Conservation (phyloP, 768 basidiomycete genomes). For the Xanthoconium stramineum region DNA sequence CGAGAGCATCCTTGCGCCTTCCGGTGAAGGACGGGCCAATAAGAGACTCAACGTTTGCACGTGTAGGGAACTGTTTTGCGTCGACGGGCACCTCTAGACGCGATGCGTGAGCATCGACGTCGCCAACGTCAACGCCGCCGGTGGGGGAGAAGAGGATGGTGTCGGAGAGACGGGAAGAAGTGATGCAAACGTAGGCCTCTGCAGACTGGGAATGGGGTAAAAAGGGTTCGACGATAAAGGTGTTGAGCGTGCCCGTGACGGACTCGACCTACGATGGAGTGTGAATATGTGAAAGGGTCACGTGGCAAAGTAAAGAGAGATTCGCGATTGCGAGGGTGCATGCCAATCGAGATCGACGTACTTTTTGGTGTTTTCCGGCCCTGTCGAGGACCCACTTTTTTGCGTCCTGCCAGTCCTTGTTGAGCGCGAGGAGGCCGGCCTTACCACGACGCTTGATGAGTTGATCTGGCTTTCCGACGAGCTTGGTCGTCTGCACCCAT, state of each 20-base stretch:
- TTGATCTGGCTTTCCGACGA: conserved; percentile 96
- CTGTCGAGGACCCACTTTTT: conserved; percentile 82
- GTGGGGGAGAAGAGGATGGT: conserved; percentile 98
- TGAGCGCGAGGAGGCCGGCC: conserved; percentile 90
- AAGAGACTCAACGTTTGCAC: conserved; percentile 75
- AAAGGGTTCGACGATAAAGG: conserved; percentile 99
- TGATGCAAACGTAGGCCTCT: conserved; percentile 98
- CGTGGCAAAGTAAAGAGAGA: conserved; percentile 21
- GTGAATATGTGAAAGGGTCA: conserved; percentile 22
- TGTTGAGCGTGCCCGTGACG: conserved; percentile 91
- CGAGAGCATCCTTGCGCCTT: conserved; percentile 84
- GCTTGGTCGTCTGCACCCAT: conserved; percentile 83
- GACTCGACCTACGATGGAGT: conserved; percentile 69
- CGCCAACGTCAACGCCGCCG: conserved; percentile 97
- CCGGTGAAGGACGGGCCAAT: conserved; percentile 74
- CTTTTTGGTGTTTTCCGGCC: conserved; percentile 92
- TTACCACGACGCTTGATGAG: conserved; percentile 99
- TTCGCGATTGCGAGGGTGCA: conserved; percentile 9
- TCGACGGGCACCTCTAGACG: conserved; percentile 79
- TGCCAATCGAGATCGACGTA: conserved; percentile 5
- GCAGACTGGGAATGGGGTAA: conserved; percentile 90
- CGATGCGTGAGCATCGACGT: conserved; percentile 96
- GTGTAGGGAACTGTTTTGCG: conserved; percentile 69
- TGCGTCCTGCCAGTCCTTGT: conserved; percentile 89
- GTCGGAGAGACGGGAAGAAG: conserved; percentile 91